phyloP scores from a whole-genome alignment of 2,329 filamentous ascomycete species.

The Periconia digitata region DNA sequence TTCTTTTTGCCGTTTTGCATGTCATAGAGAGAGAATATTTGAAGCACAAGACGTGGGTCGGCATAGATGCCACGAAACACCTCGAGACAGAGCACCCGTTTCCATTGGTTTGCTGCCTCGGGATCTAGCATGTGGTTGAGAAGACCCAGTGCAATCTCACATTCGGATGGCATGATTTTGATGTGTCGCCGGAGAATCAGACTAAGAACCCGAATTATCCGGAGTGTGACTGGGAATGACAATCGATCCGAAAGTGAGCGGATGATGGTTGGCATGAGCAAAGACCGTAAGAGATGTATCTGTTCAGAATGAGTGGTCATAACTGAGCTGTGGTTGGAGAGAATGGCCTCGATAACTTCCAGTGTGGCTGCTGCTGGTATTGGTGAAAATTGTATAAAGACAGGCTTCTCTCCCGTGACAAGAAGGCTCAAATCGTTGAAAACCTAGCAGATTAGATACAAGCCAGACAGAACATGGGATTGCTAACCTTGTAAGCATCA shows the following conservation, averaged over 20 bases:
- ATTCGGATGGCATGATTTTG: constrained; percentile 72
- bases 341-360: constrained; percentile 87
- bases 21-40: constrained; percentile 82
- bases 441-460: constrained; percentile 53
- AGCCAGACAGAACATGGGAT: background rate
- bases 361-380: constrained; percentile 82
- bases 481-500: constrained; percentile 73
- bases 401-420: constrained; percentile 79
- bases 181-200: constrained; percentile 79
- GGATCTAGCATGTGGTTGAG: constrained; percentile 87
- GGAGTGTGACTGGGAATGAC: constrained; percentile 78
- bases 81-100: constrained; percentile 86
- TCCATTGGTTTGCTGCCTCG: constrained; percentile 78
- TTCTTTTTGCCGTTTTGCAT: constrained; percentile 69
- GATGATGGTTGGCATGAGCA: constrained; percentile 82
- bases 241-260: constrained; percentile 75
- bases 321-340: constrained; percentile 81
- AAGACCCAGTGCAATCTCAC: constrained; percentile 78
- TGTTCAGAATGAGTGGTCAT: constrained; percentile 81
- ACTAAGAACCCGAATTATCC: constrained; percentile 80
- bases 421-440: constrained; percentile 89
- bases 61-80: constrained; percentile 83
- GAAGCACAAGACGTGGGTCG: constrained; percentile 74
- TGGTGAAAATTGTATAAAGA: constrained; percentile 77
- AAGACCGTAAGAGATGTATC: constrained; percentile 71